Conservation (phyloP, 2,329 filamentous ascomycete genomes). For the Tolypocladium album region DNA sequence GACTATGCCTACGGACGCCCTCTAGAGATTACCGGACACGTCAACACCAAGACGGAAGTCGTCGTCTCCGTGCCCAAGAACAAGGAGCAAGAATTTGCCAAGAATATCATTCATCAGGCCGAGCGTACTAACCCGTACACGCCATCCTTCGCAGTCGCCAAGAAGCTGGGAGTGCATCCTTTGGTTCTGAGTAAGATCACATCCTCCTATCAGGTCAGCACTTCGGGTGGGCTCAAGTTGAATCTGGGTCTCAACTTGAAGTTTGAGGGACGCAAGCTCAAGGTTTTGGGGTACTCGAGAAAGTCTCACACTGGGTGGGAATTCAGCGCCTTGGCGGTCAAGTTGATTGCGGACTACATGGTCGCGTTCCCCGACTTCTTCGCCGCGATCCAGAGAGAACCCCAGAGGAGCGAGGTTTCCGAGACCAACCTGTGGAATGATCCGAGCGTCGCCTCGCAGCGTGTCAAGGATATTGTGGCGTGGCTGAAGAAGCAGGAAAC, state of each 20-base stretch:
- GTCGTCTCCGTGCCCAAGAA: conserved; percentile 62
- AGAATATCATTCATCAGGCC: conserved; percentile 58
- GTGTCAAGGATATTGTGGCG: conserved; percentile 85
- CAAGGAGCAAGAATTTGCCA: conserved; percentile 74
- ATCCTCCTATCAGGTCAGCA: conserved; percentile 77
- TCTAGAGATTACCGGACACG: conserved; percentile 69
- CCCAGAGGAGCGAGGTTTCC: conserved; percentile 71
- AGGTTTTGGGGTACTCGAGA: conserved; percentile 90
- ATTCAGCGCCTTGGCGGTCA: conserved; percentile 76
- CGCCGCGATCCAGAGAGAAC: conserved; percentile 73
- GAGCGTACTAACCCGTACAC: conserved; percentile 65
- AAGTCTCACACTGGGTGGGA: conserved; percentile 87
- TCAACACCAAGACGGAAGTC: conserved; percentile 65
- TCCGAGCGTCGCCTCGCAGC: conserved; percentile 57
- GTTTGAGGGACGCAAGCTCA: conserved; percentile 90
- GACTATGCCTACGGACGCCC: conserved; percentile 89
- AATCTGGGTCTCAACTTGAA: conserved; percentile 95
- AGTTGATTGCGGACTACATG: conserved; percentile 81
- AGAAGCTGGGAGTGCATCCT: conserved; percentile 69
- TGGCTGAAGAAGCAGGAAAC: conserved; percentile 91
- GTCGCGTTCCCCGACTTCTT: conserved; percentile 92
- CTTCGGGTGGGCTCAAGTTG: conserved; percentile 67
- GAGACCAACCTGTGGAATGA: conserved; percentile 81
- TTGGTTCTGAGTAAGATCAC: conserved; percentile 92
- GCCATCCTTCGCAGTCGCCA: conserved; percentile 82